Conservation (phyloP, 2,329 filamentous ascomycete genomes). For the Paraphaeosphaeria minitans region DNA sequence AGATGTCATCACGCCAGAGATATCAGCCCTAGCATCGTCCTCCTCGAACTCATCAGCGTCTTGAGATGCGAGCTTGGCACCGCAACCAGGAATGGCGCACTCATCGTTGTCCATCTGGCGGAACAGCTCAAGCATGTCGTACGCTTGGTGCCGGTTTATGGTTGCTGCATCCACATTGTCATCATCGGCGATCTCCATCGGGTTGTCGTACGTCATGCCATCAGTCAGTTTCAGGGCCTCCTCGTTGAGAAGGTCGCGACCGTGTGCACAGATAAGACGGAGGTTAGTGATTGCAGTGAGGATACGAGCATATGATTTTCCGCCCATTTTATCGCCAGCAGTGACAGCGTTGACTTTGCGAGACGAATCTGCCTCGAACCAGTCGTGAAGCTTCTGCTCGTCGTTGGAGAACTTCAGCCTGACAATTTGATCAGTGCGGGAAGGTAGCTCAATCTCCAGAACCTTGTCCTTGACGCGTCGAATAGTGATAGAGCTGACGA, state of each 20-base stretch:
- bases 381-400: constrained; percentile 79
- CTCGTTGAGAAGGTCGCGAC: constrained; percentile 84
- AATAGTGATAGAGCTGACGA: constrained; percentile 93
- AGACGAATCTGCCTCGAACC: constrained; percentile 81
- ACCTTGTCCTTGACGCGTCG: constrained; percentile 84
- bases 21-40: constrained; percentile 60
- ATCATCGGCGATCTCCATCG: constrained; percentile 87
- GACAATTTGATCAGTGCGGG: constrained; percentile 73
- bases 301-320: constrained; percentile 91
- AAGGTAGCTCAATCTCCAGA: constrained; percentile 71
- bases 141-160: constrained; percentile 73
- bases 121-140: constrained; percentile 84
- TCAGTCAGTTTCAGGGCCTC: constrained; percentile 81
- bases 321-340: constrained; percentile 69
- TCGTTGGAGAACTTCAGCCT: constrained; percentile 75
- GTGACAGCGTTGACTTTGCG: constrained; percentile 79
- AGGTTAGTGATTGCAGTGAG: constrained; percentile 88
- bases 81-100: constrained; percentile 71
- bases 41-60: constrained; percentile 56
- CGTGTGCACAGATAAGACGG: constrained; percentile 89
- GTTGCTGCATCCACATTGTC: constrained; percentile 62
- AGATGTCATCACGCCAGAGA: constrained; percentile 79
- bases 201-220: constrained; percentile 80
- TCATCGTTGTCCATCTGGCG: constrained; percentile 77
- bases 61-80: constrained; percentile 51